A percentile compares a stretch with the other conserved stretches of the same genome.
Conservation (phyloP, 2,329 filamentous ascomycete species). For the Grosmannia clavigera region DNA sequence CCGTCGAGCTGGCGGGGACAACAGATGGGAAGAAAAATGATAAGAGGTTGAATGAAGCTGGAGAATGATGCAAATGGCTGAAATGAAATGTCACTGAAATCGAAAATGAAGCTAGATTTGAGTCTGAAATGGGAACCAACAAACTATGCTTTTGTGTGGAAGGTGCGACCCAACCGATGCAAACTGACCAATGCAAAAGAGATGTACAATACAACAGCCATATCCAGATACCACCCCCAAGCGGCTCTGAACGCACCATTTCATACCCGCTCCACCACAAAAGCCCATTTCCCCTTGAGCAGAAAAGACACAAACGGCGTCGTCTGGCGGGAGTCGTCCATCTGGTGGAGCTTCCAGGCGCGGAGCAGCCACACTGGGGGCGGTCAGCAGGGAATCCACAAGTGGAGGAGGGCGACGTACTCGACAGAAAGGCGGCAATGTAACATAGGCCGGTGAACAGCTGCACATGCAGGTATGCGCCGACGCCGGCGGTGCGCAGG, state of each 20-base stretch:
- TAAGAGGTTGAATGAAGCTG: not conserved
- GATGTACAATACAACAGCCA: too few relatives aligned
- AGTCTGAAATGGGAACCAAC: not conserved
- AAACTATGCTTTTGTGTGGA: not conserved
- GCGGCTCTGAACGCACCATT: not conserved
- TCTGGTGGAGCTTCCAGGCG: constrained; percentile 29
- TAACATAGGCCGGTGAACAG: constrained; percentile 52
- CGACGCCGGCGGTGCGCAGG: constrained; percentile 28
- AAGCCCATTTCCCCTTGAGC: constrained; percentile 10
- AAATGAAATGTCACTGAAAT: not conserved
- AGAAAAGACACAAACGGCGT: constrained; percentile 8
- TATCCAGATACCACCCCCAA: not conserved
- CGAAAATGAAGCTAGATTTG: not conserved
- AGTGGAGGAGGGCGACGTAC: constrained; percentile 15
- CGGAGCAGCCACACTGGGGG: constrained; percentile 26
- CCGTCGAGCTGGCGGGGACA: constrained; percentile 37
- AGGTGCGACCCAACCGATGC: not conserved
- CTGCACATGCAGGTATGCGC: constrained; percentile 39
- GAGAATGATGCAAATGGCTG: not conserved
- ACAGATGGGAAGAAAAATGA: not conserved
- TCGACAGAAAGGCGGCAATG: constrained; percentile 36
- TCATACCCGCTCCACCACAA: constrained; percentile 3
- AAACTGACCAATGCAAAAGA: not conserved
- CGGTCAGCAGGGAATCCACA: not conserved
- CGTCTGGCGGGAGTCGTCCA: constrained; percentile 12